Conservation (phyloP, 2,329 filamentous ascomycete genomes). For the Neofusicoccum sp. region DNA sequence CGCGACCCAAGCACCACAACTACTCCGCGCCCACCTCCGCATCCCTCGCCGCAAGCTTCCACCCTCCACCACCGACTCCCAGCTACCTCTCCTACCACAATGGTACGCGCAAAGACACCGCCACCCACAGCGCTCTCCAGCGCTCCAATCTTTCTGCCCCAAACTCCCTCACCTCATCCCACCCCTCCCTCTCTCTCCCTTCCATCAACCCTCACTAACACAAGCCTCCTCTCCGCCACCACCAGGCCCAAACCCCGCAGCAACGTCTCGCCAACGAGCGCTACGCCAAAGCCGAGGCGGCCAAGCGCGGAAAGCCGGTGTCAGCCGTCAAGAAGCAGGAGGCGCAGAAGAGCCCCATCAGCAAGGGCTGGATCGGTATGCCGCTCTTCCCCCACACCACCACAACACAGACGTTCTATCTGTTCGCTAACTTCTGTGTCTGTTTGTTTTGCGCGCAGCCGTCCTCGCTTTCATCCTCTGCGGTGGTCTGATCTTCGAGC, state of each 20-base stretch:
- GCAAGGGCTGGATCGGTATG: conserved; percentile 62
- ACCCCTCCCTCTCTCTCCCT: neutral
- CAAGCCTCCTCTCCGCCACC: neutral
- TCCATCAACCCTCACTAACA: neutral
- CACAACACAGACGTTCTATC: neutral
- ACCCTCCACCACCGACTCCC: neutral
- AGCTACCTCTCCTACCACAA: conserved; percentile 1
- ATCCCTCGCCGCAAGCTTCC: conserved; percentile 6
- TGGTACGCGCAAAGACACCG: neutral
- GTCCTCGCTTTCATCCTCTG: conserved; percentile 65
- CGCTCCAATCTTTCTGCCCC: neutral
- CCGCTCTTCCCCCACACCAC: conserved; percentile 25
- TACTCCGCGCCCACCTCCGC: conserved; percentile 5
- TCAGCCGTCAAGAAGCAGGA: conserved; percentile 55
- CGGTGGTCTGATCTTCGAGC: conserved; percentile 62
- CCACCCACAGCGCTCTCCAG: too few species aligned
- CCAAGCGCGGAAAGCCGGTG: conserved; percentile 70
- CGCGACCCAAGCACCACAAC: neutral
- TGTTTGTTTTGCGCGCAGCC: conserved; percentile 42
- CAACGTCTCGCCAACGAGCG: conserved; percentile 80
- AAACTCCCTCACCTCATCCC: neutral
- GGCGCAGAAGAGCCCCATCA: conserved; percentile 57
- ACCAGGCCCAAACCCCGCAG: conserved; percentile 78
- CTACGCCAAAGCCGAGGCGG: conserved; percentile 73
- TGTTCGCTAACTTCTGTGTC: neutral